Evolutionary conservation across 345 rosid species (phyloP).

Genomic region (Linum lewisii): DNA sequence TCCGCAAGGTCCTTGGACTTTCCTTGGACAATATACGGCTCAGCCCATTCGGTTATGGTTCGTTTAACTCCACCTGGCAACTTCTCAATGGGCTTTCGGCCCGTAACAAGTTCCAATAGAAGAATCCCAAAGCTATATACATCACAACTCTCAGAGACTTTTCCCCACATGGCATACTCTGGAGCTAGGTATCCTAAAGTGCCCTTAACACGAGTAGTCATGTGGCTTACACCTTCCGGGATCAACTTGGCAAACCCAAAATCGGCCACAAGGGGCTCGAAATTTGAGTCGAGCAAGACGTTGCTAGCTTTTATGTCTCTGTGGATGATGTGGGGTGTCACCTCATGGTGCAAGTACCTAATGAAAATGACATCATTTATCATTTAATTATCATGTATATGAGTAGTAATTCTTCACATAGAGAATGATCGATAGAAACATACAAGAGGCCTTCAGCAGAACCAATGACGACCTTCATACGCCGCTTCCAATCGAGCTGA

Average conservation of each 20-base stretch:
- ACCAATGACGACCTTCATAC: slow-evolving; percentile 50
- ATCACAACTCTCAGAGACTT: slow-evolving; percentile 70
- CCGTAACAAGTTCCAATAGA: slow-evolving; percentile 58
- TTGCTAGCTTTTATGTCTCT: slow-evolving; percentile 55
- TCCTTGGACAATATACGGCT: slow-evolving; percentile 42
- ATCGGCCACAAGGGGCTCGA: slow-evolving; percentile 73
- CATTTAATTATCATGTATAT: too few species aligned
- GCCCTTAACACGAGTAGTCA: slow-evolving; percentile 68
- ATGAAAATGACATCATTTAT: not conserved
- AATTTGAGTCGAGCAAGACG: slow-evolving; percentile 60
- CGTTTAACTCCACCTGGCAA: slow-evolving; percentile 53
- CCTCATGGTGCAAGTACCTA: slow-evolving; percentile 66
- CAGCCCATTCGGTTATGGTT: slow-evolving; percentile 75
- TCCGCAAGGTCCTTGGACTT: slow-evolving; percentile 66
- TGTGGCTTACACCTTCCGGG: slow-evolving; percentile 68
- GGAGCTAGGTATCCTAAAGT: slow-evolving; percentile 79
- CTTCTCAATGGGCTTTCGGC: slow-evolving; percentile 68
- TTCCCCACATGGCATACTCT: slow-evolving; percentile 81
- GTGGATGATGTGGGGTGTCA: slow-evolving; percentile 51
- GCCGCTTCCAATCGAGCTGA: slow-evolving; percentile 48
- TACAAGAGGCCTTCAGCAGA: slow-evolving; percentile 60
- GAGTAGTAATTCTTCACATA: too few species aligned
- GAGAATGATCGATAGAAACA: slow-evolving; percentile 11
- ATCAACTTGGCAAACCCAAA: slow-evolving; percentile 80
- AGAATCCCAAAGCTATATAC: slow-evolving; percentile 88